A percentile compares a stretch with the other conserved stretches of the same genome.
Conservation (phyloP, 768 basidiomycete species). For the Tricholoma saponaceum region DNA sequence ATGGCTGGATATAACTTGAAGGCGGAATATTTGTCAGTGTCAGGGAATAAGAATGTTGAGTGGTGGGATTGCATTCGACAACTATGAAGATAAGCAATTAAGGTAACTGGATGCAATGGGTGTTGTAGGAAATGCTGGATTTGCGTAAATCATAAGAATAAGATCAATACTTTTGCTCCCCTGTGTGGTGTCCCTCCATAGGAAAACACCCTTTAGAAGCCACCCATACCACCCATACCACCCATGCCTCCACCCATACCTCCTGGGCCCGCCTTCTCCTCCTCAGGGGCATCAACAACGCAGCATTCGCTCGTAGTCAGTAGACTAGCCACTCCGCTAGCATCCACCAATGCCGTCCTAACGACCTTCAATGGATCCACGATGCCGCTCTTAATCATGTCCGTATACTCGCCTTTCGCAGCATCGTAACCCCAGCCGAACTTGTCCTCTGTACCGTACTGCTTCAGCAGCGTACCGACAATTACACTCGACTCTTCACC, state of each 20-base stretch:
- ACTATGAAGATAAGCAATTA: conserved; percentile 1
- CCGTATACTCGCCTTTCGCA: conserved; percentile 84
- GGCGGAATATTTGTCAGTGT: too few relatives aligned
- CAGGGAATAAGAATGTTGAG: background rate
- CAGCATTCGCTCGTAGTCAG: conserved; percentile 92
- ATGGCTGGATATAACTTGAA: too few relatives aligned
- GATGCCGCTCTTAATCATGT: conserved; percentile 94
- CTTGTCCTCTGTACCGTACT: conserved; percentile 70
- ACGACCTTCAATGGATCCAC: conserved; percentile 97
- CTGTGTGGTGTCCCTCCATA: background rate
- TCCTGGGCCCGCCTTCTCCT: conserved; percentile 48
- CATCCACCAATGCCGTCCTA: conserved; percentile 88
- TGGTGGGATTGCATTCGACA: background rate
- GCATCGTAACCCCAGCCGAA: conserved; percentile 91
- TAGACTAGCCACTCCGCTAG: conserved; percentile 88
- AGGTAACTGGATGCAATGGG: conserved; percentile 1
- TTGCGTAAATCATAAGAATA: conserved; percentile 3
- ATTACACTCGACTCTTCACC: conserved; percentile 94
- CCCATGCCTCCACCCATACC: conserved; percentile 48
- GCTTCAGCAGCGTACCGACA: conserved; percentile 75
- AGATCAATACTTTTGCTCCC: conserved; percentile 2
- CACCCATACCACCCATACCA: conserved; percentile 41
- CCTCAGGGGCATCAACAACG: conserved; percentile 88
- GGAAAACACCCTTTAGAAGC: conserved; percentile 24
- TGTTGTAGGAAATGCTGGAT: background rate